Evolutionary conservation across 805 yeast species (phyloP), one percentile per base, ranked within the genome.

Genomic region (Wickerhamiella bombiphila): DNA sequence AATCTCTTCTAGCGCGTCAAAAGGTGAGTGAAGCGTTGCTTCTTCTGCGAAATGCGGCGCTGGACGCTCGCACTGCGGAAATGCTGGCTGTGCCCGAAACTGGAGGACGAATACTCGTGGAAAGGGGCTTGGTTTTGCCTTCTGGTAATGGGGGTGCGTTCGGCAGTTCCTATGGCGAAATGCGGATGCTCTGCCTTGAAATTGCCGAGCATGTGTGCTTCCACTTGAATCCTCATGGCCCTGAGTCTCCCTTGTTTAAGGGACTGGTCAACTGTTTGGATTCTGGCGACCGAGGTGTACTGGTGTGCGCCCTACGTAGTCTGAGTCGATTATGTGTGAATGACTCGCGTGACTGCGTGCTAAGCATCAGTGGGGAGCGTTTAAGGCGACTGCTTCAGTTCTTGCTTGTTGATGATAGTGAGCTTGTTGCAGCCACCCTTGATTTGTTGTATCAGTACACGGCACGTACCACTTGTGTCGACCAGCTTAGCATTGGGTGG

Each of bases 121-220:
- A 37, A 36, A 52, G 40, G 42, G 63, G 47, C 42, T 51, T 51
- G 34, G 22, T 18, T 5, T 19, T 35, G 4, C 42, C 48, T 3
- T 26, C 34, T 9, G 15, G 17, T 14, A n/a, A 13, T 6, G 22
- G 13, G 13, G 16, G 16, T 5, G 18, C 15, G 33, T 24, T 24
- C 26, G 9, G 11, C 9, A n/a, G 17, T 13, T 6, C 15, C 6
- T 47, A 39, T 34, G 49, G 56, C 4, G 59, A 63, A 42, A 47
- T 59, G 32, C 53, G 63, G 6, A 81, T 54, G 61, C 76, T 11
- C 57, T 82, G 46, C 32, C 34, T 46, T 37, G 98, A 91, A 56
- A 69, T 85, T 22, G 69, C 81, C 43, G 97, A 91, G 54, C 76
- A 86, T 2, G 70, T 85, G 22, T 73, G 88, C 3, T 78, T 94